Base-by-base conservation (phyloP, 768 basidiomycete species). In the Lyophyllum atratum region DNA sequence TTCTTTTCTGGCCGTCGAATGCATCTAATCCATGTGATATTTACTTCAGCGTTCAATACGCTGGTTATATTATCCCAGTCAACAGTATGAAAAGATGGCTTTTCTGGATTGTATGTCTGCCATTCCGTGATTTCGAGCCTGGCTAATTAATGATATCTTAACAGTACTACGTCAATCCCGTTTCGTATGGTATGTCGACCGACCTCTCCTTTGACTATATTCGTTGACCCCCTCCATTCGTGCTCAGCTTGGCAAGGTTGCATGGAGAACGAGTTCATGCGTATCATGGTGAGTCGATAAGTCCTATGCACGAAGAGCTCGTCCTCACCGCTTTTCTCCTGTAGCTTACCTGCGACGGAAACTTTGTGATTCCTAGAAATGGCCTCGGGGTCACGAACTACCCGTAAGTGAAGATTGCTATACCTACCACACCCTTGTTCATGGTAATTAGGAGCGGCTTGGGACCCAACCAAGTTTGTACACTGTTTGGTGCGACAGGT, bases 251-350 rank as follows among this genome's bases (percentile, higher is more conserved):
- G 90, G 81, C 83, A 89, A 61, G 85, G 84, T 2, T 75, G 82
- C 34, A 89, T 95, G 86, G 85, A 89, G 71, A 95, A 95, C 69
- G 93, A 96, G 69, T 93, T 94, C 71, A 83, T 78, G 76, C 83
- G 84, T 17, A 83, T 85, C 33, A 69, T 80, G 19, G 88, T 89
- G 66, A 62, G 76, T 69, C n/a, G 22, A 40, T 24, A 55, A 62
- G n/a, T n/a, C 49, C n/a, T 54, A 12, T 61, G 47, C 26, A 33
- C 56, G 34, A 54, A 58, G 19, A 15, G n/a, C 37, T 19, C 39
- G 22, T 26, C 7, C 47, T 48, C 15, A 29, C 25, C 7, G 21
- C 37, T 56, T 56, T 53, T 57, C 43, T 55, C 47, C 5, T 39
- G 15, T 58, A 87, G 81, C 66, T 91, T 44, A 74, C 73, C 10